phyloP scores from a whole-genome alignment of 1,284 basidiomycete genomes.

The Exobasidium rhododendri region DNA sequence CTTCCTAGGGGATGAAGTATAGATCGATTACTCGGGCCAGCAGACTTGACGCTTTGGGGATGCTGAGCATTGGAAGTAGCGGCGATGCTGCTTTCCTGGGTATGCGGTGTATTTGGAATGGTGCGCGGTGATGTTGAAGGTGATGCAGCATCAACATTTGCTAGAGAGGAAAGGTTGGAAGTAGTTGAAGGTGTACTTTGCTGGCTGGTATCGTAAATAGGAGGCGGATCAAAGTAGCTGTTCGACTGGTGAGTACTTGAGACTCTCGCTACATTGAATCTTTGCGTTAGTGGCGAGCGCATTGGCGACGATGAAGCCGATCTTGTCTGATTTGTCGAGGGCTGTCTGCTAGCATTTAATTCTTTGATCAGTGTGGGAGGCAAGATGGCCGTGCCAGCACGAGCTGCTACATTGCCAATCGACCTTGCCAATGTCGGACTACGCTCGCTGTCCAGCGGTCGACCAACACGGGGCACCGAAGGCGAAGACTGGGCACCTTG shows the following conservation, averaged over 20 bases:
- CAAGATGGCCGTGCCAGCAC: slow-evolving; percentile 41
- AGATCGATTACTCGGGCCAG: slow-evolving; percentile 13
- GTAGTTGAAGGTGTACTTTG: background rate
- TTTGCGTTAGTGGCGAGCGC: slow-evolving; percentile 7
- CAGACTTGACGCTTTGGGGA: slow-evolving; percentile 16
- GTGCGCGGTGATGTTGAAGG: background rate
- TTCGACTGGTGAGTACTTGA: background rate
- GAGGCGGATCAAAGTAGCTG: background rate
- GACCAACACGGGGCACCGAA: background rate
- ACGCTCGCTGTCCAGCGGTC: slow-evolving; percentile 5
- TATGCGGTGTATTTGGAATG: background rate
- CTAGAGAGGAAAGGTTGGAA: no score
- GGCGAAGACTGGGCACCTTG: background rate
- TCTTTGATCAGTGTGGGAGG: slow-evolving; percentile 27
- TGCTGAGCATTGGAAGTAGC: slow-evolving; percentile 4
- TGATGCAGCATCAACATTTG: no score
- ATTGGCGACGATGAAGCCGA: slow-evolving; percentile 6
- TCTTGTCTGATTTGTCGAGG: background rate
- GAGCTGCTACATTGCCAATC: slow-evolving; percentile 37
- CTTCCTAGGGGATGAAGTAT: slow-evolving; percentile 16
- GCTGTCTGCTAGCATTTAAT: background rate
- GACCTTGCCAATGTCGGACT: slow-evolving; percentile 28
- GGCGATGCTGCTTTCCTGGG: background rate
- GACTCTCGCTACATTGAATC: background rate
- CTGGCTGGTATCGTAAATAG: slow-evolving; percentile 14